Percentiles rank a stretch among this genome's conserved stretches.
Evolutionary conservation across 1,284 basidiomycete species (phyloP).

Genomic region (Coriolopsis trogii): DNA sequence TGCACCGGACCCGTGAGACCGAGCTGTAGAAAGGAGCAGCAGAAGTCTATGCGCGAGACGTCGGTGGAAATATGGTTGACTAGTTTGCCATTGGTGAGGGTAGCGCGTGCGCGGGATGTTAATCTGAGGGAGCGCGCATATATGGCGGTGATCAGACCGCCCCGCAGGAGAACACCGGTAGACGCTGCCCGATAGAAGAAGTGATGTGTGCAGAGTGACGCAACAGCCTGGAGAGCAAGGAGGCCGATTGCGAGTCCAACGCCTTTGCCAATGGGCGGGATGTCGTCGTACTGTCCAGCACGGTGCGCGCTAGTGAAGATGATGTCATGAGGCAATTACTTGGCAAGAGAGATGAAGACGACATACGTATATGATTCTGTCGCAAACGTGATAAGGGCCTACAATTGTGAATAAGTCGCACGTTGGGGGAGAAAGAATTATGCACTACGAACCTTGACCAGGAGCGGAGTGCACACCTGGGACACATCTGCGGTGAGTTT

Average conservation of each 20-base stretch:
- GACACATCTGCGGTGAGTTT: constrained; percentile 78
- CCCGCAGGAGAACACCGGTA: constrained; percentile 81
- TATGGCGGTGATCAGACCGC: constrained; percentile 88
- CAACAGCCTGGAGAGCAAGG: constrained; percentile 68
- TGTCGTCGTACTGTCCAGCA: constrained; percentile 39
- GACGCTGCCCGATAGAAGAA: constrained; percentile 79
- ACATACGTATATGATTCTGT: constrained; percentile 56
- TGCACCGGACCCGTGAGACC: constrained; percentile 79
- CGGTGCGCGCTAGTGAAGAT: constrained; percentile 42
- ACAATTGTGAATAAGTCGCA: not conserved
- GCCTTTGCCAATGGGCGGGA: constrained; percentile 70
- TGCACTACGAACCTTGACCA: constrained; percentile 63
- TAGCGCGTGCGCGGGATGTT: constrained; percentile 81
- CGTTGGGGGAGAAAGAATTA: not conserved
- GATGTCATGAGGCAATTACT: not conserved
- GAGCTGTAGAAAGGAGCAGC: constrained; percentile 83
- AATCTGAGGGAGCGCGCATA: constrained; percentile 82
- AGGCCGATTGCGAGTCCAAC: constrained; percentile 78
- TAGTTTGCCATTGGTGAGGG: constrained; percentile 83
- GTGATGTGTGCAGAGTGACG: constrained; percentile 77
- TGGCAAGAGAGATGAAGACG: not conserved
- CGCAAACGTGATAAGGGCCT: constrained; percentile 81
- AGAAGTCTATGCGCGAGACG: constrained; percentile 90
- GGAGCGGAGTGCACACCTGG: constrained; percentile 74
- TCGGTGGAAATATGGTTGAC: constrained; percentile 96